phyloP scores from a whole-genome alignment of 176 grass and related monocot species.

The Hyparrhenia diplandra region DNA sequence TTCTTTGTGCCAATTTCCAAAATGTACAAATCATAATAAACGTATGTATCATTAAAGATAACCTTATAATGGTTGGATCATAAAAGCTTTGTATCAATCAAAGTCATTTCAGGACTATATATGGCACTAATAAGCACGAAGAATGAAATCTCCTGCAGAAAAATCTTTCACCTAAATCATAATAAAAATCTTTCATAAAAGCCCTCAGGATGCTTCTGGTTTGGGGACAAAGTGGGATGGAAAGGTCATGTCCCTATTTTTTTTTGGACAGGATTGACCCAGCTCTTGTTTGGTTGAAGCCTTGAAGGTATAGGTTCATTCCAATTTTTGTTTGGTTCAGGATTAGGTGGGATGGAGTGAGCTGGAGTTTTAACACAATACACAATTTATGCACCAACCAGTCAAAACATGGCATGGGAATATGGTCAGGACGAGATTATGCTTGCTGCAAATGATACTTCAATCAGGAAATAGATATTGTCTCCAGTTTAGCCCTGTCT shows the following conservation, averaged over 20 bases:
- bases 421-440: no score
- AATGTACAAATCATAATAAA: no score
- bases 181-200: not conserved
- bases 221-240: not conserved
- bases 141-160: not conserved
- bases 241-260: not conserved
- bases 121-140: not conserved
- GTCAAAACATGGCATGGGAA: no score
- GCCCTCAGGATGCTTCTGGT: not conserved
- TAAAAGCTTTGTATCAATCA: no score
- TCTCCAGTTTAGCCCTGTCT: no score
- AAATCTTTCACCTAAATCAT: not conserved
- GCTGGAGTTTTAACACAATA: not conserved
- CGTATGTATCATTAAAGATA: no score
- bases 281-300: not conserved
- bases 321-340: not conserved
- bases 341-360: not conserved
- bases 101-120: no score
- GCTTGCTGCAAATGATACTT: no score
- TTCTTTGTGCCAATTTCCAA: no score
- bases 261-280: not conserved
- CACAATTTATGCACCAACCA: no score
- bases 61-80: no score
- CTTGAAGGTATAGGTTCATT: not conserved
- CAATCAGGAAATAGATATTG: no score